Evolutionary conservation across 306 rosid genomes (phyloP), one percentile per base, ranked within the genome.

Genomic region (Geum urbanum): DNA sequence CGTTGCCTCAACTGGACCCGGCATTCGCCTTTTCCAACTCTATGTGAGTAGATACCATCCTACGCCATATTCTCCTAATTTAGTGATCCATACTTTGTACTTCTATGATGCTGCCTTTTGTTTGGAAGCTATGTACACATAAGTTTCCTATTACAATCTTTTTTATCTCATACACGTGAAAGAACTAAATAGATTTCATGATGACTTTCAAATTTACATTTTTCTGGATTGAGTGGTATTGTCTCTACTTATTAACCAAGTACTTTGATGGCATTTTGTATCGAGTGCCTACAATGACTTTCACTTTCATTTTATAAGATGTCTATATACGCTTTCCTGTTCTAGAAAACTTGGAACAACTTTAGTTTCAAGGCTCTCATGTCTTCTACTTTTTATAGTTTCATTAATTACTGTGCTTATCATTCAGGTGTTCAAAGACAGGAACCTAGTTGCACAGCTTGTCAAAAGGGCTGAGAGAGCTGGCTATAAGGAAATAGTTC

Each of bases 401-500:
- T 40, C n/a, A 32, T 15, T 46, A 22, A 48, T 8, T 66, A 4
- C 3, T 49, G 32, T 67, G 27, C 13, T 58, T 58, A 61, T 79
- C 12, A 56, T 63, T 50, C 52, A 90, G 98, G 97, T 90, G 68
- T 87, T 82, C 82, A 91, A 87, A 83, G 87, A 91, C 80, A 88
- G 98, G 80, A 49, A 84, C 79, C 89, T 91, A 46, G 98, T 88
- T 66, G 87, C 86, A 73, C 98, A 94, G 59, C 98, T 94, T 48
- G 98, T 94, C 79, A 90, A 91, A 77, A 88, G 97, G 84, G 98
- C 97, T 46, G 97, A 94, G 85, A 90, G 79, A 74, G 98, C 98
- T 77, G 97, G 97, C 37, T 94, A 88, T 86, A 94, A 91, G 79
- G 98, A 95, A 41, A 94, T 94, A 74, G 97, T 91, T 68, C 89